Base-by-base conservation (phyloP, 768 basidiomycete genomes). In the Panellus pusillus region DNA sequence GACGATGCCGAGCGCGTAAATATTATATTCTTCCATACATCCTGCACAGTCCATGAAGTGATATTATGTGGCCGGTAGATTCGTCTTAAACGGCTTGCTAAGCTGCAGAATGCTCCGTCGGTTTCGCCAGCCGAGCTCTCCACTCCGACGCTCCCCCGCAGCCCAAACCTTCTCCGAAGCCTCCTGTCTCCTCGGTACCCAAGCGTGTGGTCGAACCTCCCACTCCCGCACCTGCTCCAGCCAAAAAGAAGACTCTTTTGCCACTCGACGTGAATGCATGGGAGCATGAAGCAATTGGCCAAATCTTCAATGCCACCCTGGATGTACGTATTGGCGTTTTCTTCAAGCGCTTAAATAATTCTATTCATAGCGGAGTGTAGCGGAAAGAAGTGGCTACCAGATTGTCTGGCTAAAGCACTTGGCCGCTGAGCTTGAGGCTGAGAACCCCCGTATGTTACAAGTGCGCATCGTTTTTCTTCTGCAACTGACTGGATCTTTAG, bases 61-160 rank as follows among this genome's bases (percentile, higher is more conserved):
- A 15, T 27, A 24, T 55, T 29, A 47, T 13, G 11, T 35, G 12
- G 39, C n/a, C 17, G 11, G 1, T 49, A 96, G 94, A 96, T 97
- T 66, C 91, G 93, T 60, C 74, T 92, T 68, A 96, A 96, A 72
- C 84, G 95, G 51, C 79, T 98, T 47, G 93, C 91, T 29, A 92
- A 90, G 68, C 78, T 98, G 8, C 88, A 89, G 64, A 74, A 65
- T 36, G 62, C 72, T 39, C 58, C 72, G 38, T 71, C 76, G 28
- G 67, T 59, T 12, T 63, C 78, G 9, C 65, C 79, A 11, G 61
- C 68, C 19, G 52, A 69, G 39, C 36, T 61, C 66, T 29, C 60
- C 61, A 46, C 65, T 68, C 42, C 68, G 66, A 45, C 63, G 18
- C 68, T 8, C 57, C 71, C 15, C 70, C 76, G 6, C 71, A 72